These are phyloP conservation scores for Vigna angularis DNA, from an alignment of 306 rosid species.

Conservation along the genomic window DNA sequence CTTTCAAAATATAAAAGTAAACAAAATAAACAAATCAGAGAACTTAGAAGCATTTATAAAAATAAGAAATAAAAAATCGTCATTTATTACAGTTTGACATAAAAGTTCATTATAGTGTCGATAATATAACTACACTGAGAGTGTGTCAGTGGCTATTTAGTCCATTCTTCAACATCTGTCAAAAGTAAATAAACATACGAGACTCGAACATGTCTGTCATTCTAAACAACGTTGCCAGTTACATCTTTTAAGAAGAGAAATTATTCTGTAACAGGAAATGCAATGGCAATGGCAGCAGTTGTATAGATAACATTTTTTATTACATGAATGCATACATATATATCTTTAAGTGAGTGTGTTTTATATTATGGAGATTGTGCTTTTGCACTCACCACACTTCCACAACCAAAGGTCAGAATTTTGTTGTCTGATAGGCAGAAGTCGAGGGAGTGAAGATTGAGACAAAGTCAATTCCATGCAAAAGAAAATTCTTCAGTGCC, in stretches of 20 bases:
- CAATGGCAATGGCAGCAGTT: too few species aligned
- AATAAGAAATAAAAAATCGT: too few species aligned
- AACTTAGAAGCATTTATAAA: background rate
- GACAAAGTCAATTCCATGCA: slow-evolving; percentile 7
- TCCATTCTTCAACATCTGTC: slow-evolving; percentile 1
- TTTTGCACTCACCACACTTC: background rate
- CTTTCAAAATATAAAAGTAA: background rate
- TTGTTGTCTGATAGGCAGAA: background rate
- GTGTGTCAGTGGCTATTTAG: background rate
- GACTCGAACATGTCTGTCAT: background rate
- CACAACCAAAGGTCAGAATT: background rate
- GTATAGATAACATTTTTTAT: background rate
- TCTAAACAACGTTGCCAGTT: background rate
- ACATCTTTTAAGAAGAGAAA: too few species aligned
- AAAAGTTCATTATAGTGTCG: too few species aligned
- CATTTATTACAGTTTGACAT: too few species aligned
- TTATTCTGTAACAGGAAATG: too few species aligned
- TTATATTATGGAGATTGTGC: background rate
- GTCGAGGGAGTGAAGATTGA: background rate
- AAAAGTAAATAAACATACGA: background rate
- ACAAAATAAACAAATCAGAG: background rate
- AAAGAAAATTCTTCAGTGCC: slow-evolving; percentile 11
- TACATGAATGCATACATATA: background rate
- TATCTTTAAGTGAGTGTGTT: background rate
- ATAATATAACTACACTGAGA: background rate